Evolutionary conservation across 129 eudicot genomes (phyloP), one percentile per base, ranked within the genome.

Genomic region (Chrysanthemum seticuspe): DNA sequence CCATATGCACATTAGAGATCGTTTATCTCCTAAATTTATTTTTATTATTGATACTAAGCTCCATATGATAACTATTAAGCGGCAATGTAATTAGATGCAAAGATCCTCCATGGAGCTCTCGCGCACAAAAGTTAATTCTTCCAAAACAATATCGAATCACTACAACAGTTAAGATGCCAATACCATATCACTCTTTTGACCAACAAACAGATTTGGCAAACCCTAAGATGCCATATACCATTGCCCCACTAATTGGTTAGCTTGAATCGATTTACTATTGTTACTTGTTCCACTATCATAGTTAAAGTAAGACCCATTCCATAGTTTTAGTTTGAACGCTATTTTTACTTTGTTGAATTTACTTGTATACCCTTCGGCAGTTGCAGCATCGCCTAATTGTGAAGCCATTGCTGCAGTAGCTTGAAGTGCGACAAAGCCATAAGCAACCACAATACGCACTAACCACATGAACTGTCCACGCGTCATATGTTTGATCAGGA

Each of bases 381-480:
- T 61, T 65, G 88, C 76, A 56, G 19, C 6, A 68, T 95, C 99
- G 13, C 96, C 99, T 3, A 95, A 78, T 68, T 88, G 99, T 14
- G 77, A 57, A 15, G 97, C 99, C 99, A 90, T 94, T 45, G 99
- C 89, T 0, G 99, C 93, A 1, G 89, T 91, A 25, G 99, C 97
- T 82, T 95, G 91, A 68, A 95, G 97, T 10, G 99, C 97, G 4
- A 85, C 93, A n/a, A 27, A 95, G 84, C 99, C 99, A 95, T 73
- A 95, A 74, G 29, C 97, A 81, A 27, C 99, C 99, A 73, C 97
- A 95, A 29, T 95, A 90, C 3, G 99, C 91, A 55, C 99, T 95
- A 63, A 90, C 80, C 21, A 97, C 99, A 15, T 90, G 99, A 40
- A 90, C 99, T 0, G 99, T 95, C 99, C 99, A 95, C 13, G 99